These are phyloP conservation scores for Endoconidiophora laricicola DNA, from an alignment of 2,329 filamentous ascomycete species.

Conservation along the genomic window DNA sequence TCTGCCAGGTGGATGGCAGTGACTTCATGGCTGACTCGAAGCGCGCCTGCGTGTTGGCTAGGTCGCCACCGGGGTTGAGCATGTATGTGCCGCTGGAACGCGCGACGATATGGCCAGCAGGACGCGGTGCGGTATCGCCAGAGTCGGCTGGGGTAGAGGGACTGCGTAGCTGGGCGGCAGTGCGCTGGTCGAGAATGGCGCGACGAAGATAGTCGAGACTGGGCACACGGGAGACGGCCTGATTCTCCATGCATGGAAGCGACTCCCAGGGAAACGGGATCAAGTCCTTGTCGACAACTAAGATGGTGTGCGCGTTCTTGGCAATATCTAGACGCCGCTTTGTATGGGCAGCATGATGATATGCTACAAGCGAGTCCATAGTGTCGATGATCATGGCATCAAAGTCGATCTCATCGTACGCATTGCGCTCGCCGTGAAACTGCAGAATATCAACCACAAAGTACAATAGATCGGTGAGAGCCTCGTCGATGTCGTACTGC, in stretches of 20 bases:
- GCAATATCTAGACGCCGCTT: conserved; percentile 20
- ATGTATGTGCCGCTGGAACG: conserved; percentile 53
- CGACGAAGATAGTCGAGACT: conserved; percentile 70
- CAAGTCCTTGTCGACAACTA: conserved; percentile 80
- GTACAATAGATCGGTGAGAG: conserved; percentile 81
- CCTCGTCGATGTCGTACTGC: conserved; percentile 64
- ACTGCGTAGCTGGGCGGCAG: conserved; percentile 13
- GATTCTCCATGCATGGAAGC: conserved; percentile 62
- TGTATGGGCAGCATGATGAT: conserved; percentile 39
- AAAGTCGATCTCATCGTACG: conserved; percentile 95
- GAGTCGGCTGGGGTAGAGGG: conserved; percentile 15
- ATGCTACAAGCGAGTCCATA: conserved; percentile 64
- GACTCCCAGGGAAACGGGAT: conserved; percentile 95
- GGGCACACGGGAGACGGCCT: conserved; percentile 73
- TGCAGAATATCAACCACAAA: conserved; percentile 94
- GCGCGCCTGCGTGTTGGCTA: conserved; percentile 60
- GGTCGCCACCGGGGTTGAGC: conserved; percentile 74
- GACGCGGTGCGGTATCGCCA: conserved; percentile 9
- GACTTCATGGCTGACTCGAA: conserved; percentile 38
- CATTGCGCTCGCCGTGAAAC: conserved; percentile 89
- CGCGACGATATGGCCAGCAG: conserved; percentile 36
- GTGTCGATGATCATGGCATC: conserved; percentile 81
- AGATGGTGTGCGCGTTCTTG: conserved; percentile 52
- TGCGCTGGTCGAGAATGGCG: conserved; percentile 43
- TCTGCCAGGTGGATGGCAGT: conserved; percentile 55